Evolutionary conservation across 108 stramenopile species (phyloP).

Genomic region (Conticribra guillardii): DNA sequence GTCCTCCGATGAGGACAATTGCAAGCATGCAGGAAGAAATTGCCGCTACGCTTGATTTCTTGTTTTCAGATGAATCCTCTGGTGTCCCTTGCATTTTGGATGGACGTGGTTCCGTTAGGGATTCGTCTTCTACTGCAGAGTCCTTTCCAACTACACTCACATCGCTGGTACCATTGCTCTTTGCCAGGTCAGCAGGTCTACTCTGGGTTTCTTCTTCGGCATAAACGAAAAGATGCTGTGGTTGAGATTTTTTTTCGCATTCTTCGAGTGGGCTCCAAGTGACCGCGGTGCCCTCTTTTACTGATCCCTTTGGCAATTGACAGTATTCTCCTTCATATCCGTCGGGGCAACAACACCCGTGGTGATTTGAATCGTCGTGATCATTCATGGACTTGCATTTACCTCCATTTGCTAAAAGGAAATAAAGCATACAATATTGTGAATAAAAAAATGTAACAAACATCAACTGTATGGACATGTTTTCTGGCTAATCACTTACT

Average conservation of each 20-base stretch:
- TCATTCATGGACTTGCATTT: constrained; percentile 36
- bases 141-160: background rate
- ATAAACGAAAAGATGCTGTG: background rate
- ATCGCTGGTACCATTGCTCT: background rate
- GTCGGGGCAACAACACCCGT: constrained; percentile 47
- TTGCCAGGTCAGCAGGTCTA: background rate
- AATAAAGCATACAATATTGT: too few relatives aligned
- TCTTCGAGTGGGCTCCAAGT: constrained; percentile 36
- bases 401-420: constrained; percentile 49
- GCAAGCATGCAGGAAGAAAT: background rate
- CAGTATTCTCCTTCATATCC: constrained; percentile 48
- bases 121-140: background rate
- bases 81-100: background rate
- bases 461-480: too few relatives aligned
- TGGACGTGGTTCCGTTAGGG: background rate
- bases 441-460: too few relatives aligned
- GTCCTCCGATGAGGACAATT: background rate
- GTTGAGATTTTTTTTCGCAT: constrained; percentile 19
- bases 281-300: constrained; percentile 24
- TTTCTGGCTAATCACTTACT: too few relatives aligned
- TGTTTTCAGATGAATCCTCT: background rate
- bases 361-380: constrained; percentile 30
- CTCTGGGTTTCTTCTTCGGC: background rate
- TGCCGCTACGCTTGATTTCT: background rate
- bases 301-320: constrained; percentile 31